These are phyloP conservation scores for Astragalus membranaceus DNA, from an alignment of 306 rosid species.

Conservation along the genomic window DNA sequence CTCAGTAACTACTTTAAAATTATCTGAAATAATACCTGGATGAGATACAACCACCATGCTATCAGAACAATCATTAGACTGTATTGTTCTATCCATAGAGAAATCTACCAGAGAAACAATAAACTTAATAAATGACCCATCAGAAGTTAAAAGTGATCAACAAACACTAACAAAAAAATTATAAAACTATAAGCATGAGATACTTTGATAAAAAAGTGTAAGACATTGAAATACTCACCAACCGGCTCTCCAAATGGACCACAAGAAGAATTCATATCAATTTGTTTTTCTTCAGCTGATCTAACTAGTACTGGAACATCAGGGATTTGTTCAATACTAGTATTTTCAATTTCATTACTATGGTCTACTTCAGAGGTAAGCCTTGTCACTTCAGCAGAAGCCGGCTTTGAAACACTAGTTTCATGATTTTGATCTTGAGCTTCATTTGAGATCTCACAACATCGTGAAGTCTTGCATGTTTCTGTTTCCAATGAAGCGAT, in stretches of 20 bases:
- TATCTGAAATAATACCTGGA: constrained; percentile 20
- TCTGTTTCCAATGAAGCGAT: constrained; percentile 15
- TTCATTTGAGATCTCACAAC: constrained; percentile 27
- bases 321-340: constrained; percentile 17
- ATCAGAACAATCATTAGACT: constrained; percentile 19
- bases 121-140: constrained; percentile 11
- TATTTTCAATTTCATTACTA: constrained; percentile 34
- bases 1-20: background rate
- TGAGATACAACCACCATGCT: constrained; percentile 24
- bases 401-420: constrained; percentile 14
- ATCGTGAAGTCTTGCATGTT: constrained; percentile 21
- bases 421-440: constrained; percentile 19
- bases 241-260: constrained; percentile 30
- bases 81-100: constrained; percentile 20
- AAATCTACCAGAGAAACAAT: constrained; percentile 15
- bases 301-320: constrained; percentile 10
- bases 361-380: constrained; percentile 15
- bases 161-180: background rate
- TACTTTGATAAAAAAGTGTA: background rate
- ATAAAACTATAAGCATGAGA: background rate
- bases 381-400: constrained; percentile 24
- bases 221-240: constrained; percentile 38
- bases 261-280: constrained; percentile 16
- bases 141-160: constrained; percentile 21
- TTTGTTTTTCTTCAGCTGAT: constrained; percentile 24